These are phyloP conservation scores for Rosa rugosa DNA, from an alignment of 306 rosid species.

Conservation along the genomic window DNA sequence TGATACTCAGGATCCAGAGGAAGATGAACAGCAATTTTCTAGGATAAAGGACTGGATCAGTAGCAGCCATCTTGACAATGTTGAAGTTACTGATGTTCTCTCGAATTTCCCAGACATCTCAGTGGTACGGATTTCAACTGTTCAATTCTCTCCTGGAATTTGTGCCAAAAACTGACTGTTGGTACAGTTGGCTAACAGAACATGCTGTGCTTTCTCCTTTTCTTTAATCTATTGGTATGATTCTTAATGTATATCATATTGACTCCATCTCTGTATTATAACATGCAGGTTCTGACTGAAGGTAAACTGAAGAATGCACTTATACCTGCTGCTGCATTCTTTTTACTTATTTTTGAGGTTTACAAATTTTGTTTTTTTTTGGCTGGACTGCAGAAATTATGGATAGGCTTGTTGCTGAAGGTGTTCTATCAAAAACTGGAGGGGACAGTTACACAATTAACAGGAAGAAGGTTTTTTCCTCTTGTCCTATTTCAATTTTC, in stretches of 20 bases:
- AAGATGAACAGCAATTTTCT: constrained; percentile 69
- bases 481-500: neutral
- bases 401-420: constrained; percentile 70
- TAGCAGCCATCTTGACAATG: constrained; percentile 51
- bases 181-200: neutral
- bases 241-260: constrained; percentile 13
- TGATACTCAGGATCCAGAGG: constrained; percentile 74
- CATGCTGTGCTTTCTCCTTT: neutral
- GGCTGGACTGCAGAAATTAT: constrained; percentile 58
- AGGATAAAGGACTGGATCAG: constrained; percentile 85
- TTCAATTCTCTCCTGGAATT: neutral
- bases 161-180: neutral
- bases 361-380: constrained; percentile 14
- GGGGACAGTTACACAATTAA: constrained; percentile 58
- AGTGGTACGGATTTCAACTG: constrained; percentile 46
- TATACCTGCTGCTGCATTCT: neutral
- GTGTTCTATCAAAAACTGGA: constrained; percentile 58
- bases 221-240: neutral
- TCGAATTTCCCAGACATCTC: constrained; percentile 91
- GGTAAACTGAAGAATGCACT: constrained; percentile 42
- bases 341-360: neutral
- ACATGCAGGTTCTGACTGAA: constrained; percentile 72
- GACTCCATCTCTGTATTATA: constrained; percentile 29
- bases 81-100: constrained; percentile 70
- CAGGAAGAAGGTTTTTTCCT: constrained; percentile 56